Base-by-base conservation (phyloP, 257 asterid genomes). In the Fraxinus anomala region DNA sequence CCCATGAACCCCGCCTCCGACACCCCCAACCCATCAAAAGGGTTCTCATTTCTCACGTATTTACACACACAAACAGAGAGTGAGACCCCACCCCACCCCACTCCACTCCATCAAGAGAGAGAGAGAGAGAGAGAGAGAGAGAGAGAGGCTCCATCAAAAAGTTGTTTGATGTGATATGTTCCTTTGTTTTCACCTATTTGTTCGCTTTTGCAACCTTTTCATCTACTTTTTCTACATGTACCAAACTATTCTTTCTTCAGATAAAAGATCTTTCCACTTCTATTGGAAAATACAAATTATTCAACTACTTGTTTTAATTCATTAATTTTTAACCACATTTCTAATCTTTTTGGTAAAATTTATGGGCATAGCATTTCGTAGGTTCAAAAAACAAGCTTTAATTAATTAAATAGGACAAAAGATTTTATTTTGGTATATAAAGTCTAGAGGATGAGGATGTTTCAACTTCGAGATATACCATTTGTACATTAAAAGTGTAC, bases 151-250 rank as follows among this genome's bases (percentile, higher is more conserved):
- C 83, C 75, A 73, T 85, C 73, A 49, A 81, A 82, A 87, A 83
- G 81, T 80, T 76, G 72, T 72, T 81, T 37, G 86, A 87, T 77
- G 79, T 81, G 88, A 87, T 80, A 63, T 73, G 89, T 69, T 72
- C 63, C 51, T 73, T 84, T 76, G 74, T 80, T 85, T 80, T 28
- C 81, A 73, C 82, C 65, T 34, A 23, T 72, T 70, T 69, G 30
- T 70, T 79, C 75, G 67, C 81, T 79, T 81, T 76, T 28, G 49
- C 63, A 67, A 73, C 81, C 76, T 59, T 80, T 37, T 77, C 81
- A 76, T 63, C 61, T 68, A 49, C 80, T 63, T 69, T 78, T 80
- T 54, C 67, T 39, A 70, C 42, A 49, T 39, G 33, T 44, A 75
- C 66, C 30, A 16, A 73, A 73, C 40, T 44, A 44, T 73, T 73